Evolutionary conservation across 805 yeast genomes (phyloP), one percentile per base, ranked within the genome.

Genomic region (Wickerhamomyces chambardii): DNA sequence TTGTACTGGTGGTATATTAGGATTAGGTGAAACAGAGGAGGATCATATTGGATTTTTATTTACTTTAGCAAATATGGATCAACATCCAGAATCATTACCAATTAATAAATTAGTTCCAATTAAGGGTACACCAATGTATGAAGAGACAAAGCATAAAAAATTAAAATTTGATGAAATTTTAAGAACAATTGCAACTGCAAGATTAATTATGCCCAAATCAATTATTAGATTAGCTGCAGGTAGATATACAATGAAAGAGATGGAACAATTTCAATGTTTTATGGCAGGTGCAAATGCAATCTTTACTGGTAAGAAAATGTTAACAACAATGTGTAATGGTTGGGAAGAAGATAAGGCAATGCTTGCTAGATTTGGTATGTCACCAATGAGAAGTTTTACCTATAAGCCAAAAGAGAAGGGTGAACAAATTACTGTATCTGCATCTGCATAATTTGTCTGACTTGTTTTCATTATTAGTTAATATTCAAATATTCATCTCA

Each of bases 21-120:
- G 92, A 2, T 63, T 83, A 26, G 92, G 90, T 14, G 92, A 83
- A 50, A 73, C 84, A 9, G 64, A 63, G 21, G 79, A 75, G 4
- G 90, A 83, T 51, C 87, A 78, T 46, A 59, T 83, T 32, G 74
- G 83, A 3, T 80, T 83, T 40, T 49, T 81, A 31, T 64, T 75
- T 48, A 79, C 89, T 0, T 57, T 83, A 38, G 64, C 86, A 2
- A 82, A 78, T 6, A 64, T 84, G 76, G 67, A 69, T 2, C 56
- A 63, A n/a, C 90, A 83, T 45, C 92, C 92, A 1, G 92, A 83
- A 54, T 78, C 86, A 2, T 63, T 83, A 36, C 92, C 92, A n/a
- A 80, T 83, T 44, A 83, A 83, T 53, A 66, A 83, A 46, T 61
- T 83, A 32, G 85, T 83, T n/a, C 76, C 87, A 3, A 82, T 83